Conservation (phyloP, 805 yeast species). For the Yamadazyma phyllophila region DNA sequence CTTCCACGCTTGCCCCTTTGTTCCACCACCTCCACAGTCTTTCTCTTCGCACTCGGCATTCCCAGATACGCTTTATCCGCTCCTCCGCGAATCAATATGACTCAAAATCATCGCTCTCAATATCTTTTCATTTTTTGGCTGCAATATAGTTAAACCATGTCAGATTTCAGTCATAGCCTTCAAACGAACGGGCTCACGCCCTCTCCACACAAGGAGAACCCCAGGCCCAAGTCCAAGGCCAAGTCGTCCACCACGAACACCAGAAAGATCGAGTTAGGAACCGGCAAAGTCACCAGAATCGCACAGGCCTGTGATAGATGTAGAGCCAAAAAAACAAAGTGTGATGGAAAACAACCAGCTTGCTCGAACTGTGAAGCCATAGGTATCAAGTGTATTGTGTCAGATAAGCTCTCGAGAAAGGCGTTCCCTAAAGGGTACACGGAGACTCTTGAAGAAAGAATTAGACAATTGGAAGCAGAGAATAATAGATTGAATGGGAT, state of each 20-base stretch:
- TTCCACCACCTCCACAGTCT: background rate
- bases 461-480: conserved; percentile 82
- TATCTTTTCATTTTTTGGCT: background rate
- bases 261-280: conserved; percentile 63
- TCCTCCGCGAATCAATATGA: conserved; percentile 5
- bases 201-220: background rate
- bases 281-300: conserved; percentile 56
- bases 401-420: conserved; percentile 78
- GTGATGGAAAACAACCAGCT: conserved; percentile 68
- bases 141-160: conserved; percentile 2
- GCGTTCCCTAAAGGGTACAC: conserved; percentile 93
- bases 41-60: background rate
- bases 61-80: background rate
- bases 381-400: conserved; percentile 85
- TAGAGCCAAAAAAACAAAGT: conserved; percentile 72
- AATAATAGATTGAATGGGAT: conserved; percentile 66
- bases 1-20: background rate
- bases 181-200: background rate
- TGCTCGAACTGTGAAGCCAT: conserved; percentile 83
- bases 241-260: conserved; percentile 19
- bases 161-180: background rate
- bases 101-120: conserved; percentile 7
- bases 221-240: conserved; percentile 6
- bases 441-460: conserved; percentile 82
- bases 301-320: conserved; percentile 94